Evolutionary conservation across 331 rosid genomes (phyloP).

Genomic region (Rosa hybrid): DNA sequence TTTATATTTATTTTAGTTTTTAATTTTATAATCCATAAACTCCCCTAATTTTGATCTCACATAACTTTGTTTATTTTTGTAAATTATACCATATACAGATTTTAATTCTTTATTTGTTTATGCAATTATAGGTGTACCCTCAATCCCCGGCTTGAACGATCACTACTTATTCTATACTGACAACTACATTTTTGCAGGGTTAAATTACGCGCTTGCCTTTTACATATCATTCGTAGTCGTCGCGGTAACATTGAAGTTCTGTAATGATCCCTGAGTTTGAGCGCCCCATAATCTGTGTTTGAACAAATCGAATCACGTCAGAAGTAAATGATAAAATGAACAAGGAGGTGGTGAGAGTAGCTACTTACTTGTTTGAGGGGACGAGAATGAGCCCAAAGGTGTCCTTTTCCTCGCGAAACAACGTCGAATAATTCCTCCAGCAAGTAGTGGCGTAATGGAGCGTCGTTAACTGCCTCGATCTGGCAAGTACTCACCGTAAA

Average conservation of each 20-base stretch:
- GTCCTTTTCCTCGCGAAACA: slow-evolving; percentile 87
- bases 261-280: slow-evolving; percentile 93
- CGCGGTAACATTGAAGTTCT: slow-evolving; percentile 88
- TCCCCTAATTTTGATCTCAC: too few species aligned
- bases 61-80: too few species aligned
- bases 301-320: background rate
- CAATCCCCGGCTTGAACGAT: too few species aligned
- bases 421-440: slow-evolving; percentile 58
- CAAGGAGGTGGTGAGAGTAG: background rate
- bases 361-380: slow-evolving; percentile 79
- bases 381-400: slow-evolving; percentile 95
- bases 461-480: slow-evolving; percentile 39
- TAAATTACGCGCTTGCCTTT: too few species aligned
- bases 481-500: slow-evolving; percentile 57
- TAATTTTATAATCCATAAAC: too few species aligned
- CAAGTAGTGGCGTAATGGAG: slow-evolving; percentile 41
- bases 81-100: too few species aligned
- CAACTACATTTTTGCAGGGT: too few species aligned
- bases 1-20: too few species aligned
- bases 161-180: too few species aligned
- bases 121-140: too few species aligned
- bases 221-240: slow-evolving; percentile 32
- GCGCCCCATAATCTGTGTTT: slow-evolving; percentile 87
- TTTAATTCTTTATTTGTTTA: too few species aligned
- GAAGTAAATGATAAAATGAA: background rate